These are phyloP conservation scores for Prunus fruticosa DNA, from an alignment of 306 rosid species.

Conservation along the genomic window DNA sequence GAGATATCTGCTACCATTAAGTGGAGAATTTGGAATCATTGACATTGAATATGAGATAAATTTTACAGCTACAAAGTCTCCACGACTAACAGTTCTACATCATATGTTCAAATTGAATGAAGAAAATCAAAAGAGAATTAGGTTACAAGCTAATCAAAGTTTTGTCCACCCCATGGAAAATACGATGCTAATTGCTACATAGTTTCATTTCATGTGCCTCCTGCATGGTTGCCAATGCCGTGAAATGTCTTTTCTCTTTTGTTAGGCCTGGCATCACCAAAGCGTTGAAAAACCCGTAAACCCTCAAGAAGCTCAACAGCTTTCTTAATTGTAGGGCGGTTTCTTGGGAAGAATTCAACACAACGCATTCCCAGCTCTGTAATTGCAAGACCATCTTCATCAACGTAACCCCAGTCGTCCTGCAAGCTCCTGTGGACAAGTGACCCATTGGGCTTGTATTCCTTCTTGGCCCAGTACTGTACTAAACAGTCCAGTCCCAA, in stretches of 20 bases:
- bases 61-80: too few relatives aligned
- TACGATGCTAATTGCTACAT: not conserved
- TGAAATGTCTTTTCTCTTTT: conserved; percentile 32
- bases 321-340: conserved; percentile 32
- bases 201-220: not conserved
- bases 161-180: not conserved
- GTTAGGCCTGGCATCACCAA: conserved; percentile 27
- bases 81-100: not conserved
- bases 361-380: conserved; percentile 50
- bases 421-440: conserved; percentile 48
- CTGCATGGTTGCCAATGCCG: not conserved
- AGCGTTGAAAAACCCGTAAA: conserved; percentile 25
- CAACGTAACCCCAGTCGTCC: conserved; percentile 50
- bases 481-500: conserved; percentile 24
- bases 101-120: not conserved
- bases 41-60: too few relatives aligned
- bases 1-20: too few relatives aligned
- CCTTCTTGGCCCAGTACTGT: conserved; percentile 62
- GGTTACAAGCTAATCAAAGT: too few relatives aligned
- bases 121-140: too few relatives aligned
- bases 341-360: conserved; percentile 33
- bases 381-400: conserved; percentile 43
- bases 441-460: conserved; percentile 47
- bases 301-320: conserved; percentile 23
- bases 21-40: too few relatives aligned